Base-by-base conservation (phyloP, 2,329 filamentous ascomycete genomes). In the Aspergillus costaricaensis region DNA sequence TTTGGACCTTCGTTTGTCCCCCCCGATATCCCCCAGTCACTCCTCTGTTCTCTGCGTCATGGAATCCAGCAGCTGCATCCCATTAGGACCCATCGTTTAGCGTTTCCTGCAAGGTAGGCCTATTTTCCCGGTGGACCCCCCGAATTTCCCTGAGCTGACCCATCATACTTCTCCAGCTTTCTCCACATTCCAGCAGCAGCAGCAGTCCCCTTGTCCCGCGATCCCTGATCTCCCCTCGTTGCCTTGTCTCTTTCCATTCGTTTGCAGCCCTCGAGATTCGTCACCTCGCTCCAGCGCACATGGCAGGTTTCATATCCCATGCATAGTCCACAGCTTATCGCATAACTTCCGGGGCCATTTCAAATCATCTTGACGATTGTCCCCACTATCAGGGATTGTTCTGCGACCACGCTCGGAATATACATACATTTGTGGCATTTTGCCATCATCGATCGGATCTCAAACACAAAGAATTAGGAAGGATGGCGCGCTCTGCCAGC, bases 401-500 rank as follows among this genome's bases (percentile, higher is more conserved):
- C 55, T 49, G 15, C 48, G 56, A 38, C 19, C 21, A 7, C 25
- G 36, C 2, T 17, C 27, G 17, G 4, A 30, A 15, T 32, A 21
- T 8, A 19, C 32, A 21, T 8, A 19, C 32, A 36, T 36, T 3
- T 36, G 12, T 36, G 10, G 32, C 1, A 30, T 36, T 36, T 15
- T 6, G 10, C 10, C 12, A 5, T 36, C 32, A 36, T 12, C 32
- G 32, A 36, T 36, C 32, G 12, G 4, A 36, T 36, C 12, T 36
- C 32, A 36, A 6, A 36, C 12, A 50, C 52, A 30, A 48, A 50
- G 41, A 21, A 50, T 30, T 12, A 14, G 21, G 2, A 10, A 12
- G 48, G 56, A 76, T 76, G 74, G 70, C 73, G 9, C 70, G 65
- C 62, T 65, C 69, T 39, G 57, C 67, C 17, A 62, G 66, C 44